A percentile compares a stretch with the other conserved stretches of the same genome.
Conservation (phyloP, 345 rosid genomes). For the Bruguiera gymnorhiza region DNA sequence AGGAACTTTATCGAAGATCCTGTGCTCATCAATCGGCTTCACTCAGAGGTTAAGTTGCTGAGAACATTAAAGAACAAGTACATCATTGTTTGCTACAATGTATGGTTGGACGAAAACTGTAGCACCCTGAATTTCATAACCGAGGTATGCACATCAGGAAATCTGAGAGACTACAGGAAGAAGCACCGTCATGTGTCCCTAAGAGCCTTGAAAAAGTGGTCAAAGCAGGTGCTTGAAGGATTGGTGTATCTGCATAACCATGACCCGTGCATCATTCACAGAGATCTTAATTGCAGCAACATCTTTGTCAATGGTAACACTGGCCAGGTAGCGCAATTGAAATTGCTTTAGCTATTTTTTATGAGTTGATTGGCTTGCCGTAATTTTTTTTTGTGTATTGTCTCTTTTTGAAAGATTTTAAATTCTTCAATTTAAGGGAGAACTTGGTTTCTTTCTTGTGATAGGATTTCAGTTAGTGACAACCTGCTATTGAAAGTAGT, state of each 20-base stretch:
- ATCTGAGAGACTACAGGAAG: constrained; percentile 55
- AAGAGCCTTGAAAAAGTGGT: constrained; percentile 73
- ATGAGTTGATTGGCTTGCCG: not conserved
- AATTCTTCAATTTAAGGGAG: not conserved
- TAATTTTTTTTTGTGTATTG: not conserved
- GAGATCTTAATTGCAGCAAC: constrained; percentile 69
- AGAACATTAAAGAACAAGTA: constrained; percentile 51
- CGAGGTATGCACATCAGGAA: constrained; percentile 70
- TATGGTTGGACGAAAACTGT: constrained; percentile 48
- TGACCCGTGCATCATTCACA: constrained; percentile 65
- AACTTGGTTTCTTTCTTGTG: not conserved
- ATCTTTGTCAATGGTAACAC: constrained; percentile 65
- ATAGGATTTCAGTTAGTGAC: not conserved
- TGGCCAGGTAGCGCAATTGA: constrained; percentile 42
- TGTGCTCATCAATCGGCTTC: constrained; percentile 46
- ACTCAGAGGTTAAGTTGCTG: constrained; percentile 61
- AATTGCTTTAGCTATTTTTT: not conserved
- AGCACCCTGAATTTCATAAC: constrained; percentile 61
- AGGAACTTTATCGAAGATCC: constrained; percentile 47
- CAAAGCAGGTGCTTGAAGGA: constrained; percentile 60
- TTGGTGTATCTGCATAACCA: constrained; percentile 62
- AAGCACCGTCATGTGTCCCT: constrained; percentile 65
- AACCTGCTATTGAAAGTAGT: not conserved
- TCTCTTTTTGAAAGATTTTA: not conserved
- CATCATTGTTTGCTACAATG: constrained; percentile 59